Evolutionary conservation across 148 eudicot genomes (phyloP).

Genomic region (Bassia scoparia): DNA sequence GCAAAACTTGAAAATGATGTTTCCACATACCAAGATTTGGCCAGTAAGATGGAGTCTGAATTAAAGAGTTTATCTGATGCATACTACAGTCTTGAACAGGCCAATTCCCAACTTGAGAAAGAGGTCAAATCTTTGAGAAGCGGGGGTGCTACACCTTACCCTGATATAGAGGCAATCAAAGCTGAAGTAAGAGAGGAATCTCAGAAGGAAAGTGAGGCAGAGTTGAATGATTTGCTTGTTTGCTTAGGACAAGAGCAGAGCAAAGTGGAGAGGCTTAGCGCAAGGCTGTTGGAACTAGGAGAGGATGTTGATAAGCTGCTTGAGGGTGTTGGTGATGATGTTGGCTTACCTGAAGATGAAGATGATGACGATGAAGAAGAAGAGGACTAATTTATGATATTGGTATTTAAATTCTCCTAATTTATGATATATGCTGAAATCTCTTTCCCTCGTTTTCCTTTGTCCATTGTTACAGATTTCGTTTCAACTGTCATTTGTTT

Average conservation of each 20-base stretch:
- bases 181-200: conserved; percentile 86
- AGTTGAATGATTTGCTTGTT: conserved; percentile 76
- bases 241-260: conserved; percentile 98
- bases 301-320: conserved; percentile 81
- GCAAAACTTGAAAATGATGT: conserved; percentile 63
- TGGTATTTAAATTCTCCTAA: conserved; percentile 6
- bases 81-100: conserved; percentile 88
- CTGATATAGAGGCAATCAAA: conserved; percentile 65
- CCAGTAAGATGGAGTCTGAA: conserved; percentile 75
- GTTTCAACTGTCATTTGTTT: not conserved
- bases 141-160: conserved; percentile 40
- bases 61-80: conserved; percentile 88
- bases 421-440: not conserved
- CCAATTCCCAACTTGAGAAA: conserved; percentile 56
- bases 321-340: conserved; percentile 85
- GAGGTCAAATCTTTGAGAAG: conserved; percentile 56
- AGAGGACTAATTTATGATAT: conserved; percentile 17
- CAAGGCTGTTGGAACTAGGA: conserved; percentile 65
- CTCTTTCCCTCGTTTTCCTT: no score
- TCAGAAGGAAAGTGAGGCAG: conserved; percentile 81
- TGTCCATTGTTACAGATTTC: not conserved
- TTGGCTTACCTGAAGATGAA: conserved; percentile 45
- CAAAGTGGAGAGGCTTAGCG: conserved; percentile 72
- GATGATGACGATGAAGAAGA: conserved; percentile 45
- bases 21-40: conserved; percentile 45